Conservation (phyloP, 202 grass and related monocot genomes). For the Tripidium arundinaceum region DNA sequence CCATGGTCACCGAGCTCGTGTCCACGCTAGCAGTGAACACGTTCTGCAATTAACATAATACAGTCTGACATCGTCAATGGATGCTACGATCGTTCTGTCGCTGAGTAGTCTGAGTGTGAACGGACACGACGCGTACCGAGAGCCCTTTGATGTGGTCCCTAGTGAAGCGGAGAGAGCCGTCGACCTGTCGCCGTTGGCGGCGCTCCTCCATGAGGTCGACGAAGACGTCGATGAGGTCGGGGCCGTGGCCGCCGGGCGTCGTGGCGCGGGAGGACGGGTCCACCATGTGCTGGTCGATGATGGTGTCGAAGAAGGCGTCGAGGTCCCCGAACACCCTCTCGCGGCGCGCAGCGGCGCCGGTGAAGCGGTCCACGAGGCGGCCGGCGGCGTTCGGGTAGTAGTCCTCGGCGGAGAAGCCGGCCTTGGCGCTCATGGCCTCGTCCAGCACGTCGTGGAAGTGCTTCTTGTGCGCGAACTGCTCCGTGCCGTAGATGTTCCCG, state of each 20-base stretch:
- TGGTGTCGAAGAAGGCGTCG: constrained; percentile 33
- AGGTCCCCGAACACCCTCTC: too few species aligned
- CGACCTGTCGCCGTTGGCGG: background rate
- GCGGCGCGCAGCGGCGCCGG: constrained; percentile 21
- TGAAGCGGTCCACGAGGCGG: constrained; percentile 26
- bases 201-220: too few species aligned
- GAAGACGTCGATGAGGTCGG: constrained; percentile 32
- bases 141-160: constrained; percentile 37
- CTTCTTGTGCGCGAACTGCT: too few species aligned
- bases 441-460: too few species aligned
- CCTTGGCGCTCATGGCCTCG: too few species aligned
- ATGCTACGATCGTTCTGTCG: too few species aligned
- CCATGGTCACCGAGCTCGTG: too few species aligned
- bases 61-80: background rate
- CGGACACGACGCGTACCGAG: background rate
- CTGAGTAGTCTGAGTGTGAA: too few species aligned
- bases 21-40: constrained; percentile 11
- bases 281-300: constrained; percentile 37
- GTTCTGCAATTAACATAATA: background rate
- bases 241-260: too few species aligned
- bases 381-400: constrained; percentile 34
- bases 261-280: too few species aligned
- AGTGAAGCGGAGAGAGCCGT: background rate
- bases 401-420: constrained; percentile 42
- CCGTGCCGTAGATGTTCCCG: too few species aligned